Base-by-base conservation (phyloP, 345 rosid species). In the Streptanthus diversifolius region DNA sequence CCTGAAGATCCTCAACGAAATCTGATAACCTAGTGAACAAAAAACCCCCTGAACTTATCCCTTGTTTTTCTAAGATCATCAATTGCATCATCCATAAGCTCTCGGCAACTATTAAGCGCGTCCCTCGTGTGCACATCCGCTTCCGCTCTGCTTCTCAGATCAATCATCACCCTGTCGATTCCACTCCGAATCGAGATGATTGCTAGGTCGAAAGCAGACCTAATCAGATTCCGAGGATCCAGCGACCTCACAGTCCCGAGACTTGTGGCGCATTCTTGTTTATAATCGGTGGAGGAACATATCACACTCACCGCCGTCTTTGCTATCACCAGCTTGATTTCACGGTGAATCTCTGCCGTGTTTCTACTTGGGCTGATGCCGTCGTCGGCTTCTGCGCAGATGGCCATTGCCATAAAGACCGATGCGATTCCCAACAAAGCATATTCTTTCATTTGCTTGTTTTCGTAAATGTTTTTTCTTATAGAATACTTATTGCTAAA, bases 261-360 rank as follows among this genome's bases (percentile, higher is more conserved):
- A 75, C 83, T 82, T 1, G 35, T 18, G 19, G 74, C 74, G 44
- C 98, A 90, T 0, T 85, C 78, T 51, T 82, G 37, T 43, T 48
- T 83, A 40, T 90, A 89, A 63, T 87, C 93, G 1, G 91, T 84
- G 1, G 90, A 84, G 37, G 86, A 70, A 64, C 98, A 93, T 25
- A 93, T 80, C 13, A 84, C 56, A 35, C 56, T 67, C 18, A 89
- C 73, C 0, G 87, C 81, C 1, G 71, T 64, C 18, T 25, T 77
- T 47, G 54, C 40, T 59, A 77, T 39, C 22, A 77, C 0, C 2
- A 77, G 67, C 54, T 70, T 70, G 19, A 49, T 47, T 70, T 59
- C 67, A 11, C 55, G 66, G 25, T 77, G 59, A 7, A 76, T 63
- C 44, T 68, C 74, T 24, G 13, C 17, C 3, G 2, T 9, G 30